Percentiles rank a stretch among this genome's conserved stretches.
These are phyloP conservation scores for Colletotrichum australisinense DNA, from an alignment of 2,329 filamentous ascomycete species.

Conservation along the genomic window DNA sequence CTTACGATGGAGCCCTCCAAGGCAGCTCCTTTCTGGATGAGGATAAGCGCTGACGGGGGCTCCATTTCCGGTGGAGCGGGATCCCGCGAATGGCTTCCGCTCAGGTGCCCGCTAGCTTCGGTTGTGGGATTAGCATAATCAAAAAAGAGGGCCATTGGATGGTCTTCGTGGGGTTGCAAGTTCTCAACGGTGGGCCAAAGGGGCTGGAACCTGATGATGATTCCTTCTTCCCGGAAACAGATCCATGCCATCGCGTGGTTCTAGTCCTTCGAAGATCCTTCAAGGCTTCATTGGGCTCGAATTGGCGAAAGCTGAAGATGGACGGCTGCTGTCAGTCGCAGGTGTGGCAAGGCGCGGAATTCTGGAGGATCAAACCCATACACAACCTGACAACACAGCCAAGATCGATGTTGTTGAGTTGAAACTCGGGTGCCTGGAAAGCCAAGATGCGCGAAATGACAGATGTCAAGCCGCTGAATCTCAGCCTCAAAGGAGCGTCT, in stretches of 20 bases:
- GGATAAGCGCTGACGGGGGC: constrained; percentile 26
- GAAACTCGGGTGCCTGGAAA: not conserved
- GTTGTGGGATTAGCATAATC: not conserved
- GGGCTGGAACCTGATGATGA: not conserved
- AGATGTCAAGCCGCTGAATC: too few species aligned
- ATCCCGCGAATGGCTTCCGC: constrained; percentile 22
- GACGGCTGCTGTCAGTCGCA: not conserved
- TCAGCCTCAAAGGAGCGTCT: not conserved
- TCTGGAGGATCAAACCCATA: not conserved
- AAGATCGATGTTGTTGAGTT: not conserved
- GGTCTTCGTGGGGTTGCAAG: not conserved
- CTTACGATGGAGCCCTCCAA: not conserved
- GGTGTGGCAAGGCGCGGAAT: not conserved
- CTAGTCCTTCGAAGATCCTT: not conserved
- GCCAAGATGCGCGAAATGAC: not conserved
- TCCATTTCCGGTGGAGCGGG: constrained; percentile 7
- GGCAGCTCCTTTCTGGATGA: not conserved
- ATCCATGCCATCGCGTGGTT: not conserved
- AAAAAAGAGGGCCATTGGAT: not conserved
- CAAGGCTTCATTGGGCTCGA: not conserved
- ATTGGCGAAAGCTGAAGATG: not conserved
- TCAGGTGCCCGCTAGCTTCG: not conserved
- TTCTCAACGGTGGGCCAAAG: not conserved
- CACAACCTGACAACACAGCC: not conserved
- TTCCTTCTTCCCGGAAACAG: not conserved